Base-by-base conservation (phyloP, 176 grass and related monocot genomes). In the Saccharum officinarum region DNA sequence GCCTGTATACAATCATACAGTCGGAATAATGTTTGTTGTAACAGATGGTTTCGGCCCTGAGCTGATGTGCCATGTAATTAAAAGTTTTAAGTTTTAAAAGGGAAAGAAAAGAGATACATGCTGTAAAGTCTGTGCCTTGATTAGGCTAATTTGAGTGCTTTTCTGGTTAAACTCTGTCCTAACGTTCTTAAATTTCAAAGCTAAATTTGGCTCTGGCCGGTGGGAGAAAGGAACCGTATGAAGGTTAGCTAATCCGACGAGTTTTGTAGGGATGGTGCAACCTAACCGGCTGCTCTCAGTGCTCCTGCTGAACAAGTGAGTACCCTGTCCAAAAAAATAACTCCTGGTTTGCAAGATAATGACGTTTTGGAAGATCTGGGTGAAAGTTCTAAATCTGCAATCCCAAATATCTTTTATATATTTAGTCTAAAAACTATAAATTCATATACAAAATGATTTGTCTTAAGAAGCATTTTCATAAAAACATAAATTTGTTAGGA, bases 11-110 rank as follows among this genome's bases (percentile, higher is more conserved):
- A 87, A 33, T 84, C 75, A 71, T 76, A 79, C 78, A 73, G 63
- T 52, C 4, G 11, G 73, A 91, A 87, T 91, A 91, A 91, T 91
- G 70, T 76, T 84, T 87, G 89, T 62, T 90, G 84, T 87, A 84
- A 76, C 76, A 71, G 70, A 91, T 87, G 72, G 37, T 78, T 62
- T 66, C 14, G 34, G 83, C 83, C 76, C 57, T 66, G 72, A 42
- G 83, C 76, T 76, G 62, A 39, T 77, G 59, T 70, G 75, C 76
- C 76, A 46, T 87, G 81, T 91, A 91, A 84, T 75, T 64, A 64
- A 41, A 76, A 80, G 69, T 20, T 84, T 84, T 68, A 59, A 68
- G 61, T 75, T 89, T 61, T 64, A 30, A 91, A 91, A 80, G 50
- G 81, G 76, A 87, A 84, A 76, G 55, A 86, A 82, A 82, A 80